A percentile compares a stretch with the other conserved stretches of the same genome.
Conservation (phyloP, 768 basidiomycete species). For the Cystofilobasidium macerans region DNA sequence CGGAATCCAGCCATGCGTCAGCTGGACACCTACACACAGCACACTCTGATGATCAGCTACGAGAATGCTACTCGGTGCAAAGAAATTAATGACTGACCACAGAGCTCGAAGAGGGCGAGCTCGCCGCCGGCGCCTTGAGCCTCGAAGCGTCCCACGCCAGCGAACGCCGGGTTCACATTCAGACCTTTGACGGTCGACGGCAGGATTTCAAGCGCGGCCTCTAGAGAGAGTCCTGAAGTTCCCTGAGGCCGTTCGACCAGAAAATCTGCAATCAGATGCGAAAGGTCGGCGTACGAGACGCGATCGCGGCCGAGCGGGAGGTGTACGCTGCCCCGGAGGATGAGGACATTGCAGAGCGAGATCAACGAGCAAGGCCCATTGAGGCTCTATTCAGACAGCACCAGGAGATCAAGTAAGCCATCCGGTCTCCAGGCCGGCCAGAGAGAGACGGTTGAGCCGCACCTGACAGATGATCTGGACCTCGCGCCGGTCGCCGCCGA, state of each 20-base stretch:
- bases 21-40: constrained; percentile 44
- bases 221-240: constrained; percentile 41
- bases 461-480: constrained; percentile 30
- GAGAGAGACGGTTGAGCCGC: neutral
- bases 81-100: constrained; percentile 34
- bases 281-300: constrained; percentile 2
- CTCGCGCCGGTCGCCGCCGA: constrained; percentile 28
- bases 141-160: constrained; percentile 52
- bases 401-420: neutral
- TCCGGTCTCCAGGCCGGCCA: neutral
- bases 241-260: constrained; percentile 38
- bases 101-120: constrained; percentile 72
- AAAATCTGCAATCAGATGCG: constrained; percentile 13
- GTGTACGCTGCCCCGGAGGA: constrained; percentile 68
- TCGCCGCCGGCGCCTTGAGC: constrained; percentile 58
- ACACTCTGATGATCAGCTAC: neutral
- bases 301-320: constrained; percentile 39
- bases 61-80: neutral
- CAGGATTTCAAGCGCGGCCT: constrained; percentile 62
- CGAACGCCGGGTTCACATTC: constrained; percentile 78
- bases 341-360: constrained; percentile 68
- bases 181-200: constrained; percentile 74
- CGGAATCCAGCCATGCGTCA: constrained; percentile 73
- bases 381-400: constrained; percentile 22
- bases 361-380: constrained; percentile 32